Evolutionary conservation across 192 early-diverging fungal species (phyloP).

Genomic region (Paraglomus occultum): DNA sequence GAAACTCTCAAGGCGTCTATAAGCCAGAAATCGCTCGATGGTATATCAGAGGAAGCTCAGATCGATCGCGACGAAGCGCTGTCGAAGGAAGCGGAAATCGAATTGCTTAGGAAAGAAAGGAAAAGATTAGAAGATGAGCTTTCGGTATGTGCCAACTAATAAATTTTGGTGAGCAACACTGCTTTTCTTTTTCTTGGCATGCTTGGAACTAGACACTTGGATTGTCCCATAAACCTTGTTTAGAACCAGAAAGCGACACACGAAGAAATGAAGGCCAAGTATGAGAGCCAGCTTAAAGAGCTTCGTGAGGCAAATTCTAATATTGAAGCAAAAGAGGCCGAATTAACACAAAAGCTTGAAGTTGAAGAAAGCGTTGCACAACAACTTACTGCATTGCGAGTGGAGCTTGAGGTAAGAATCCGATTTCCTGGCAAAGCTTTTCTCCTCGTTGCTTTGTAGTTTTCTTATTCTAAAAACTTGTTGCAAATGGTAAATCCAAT

Average conservation of each 20-base stretch:
- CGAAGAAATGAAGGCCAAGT: background rate
- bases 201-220: background rate
- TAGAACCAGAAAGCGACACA: background rate
- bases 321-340: background rate
- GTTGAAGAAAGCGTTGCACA: slow-evolving; percentile 1
- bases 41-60: background rate
- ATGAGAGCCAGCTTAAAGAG: background rate
- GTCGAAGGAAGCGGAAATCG: slow-evolving; percentile 13
- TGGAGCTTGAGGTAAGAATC: slow-evolving; percentile 10
- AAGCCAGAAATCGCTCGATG: slow-evolving; percentile 19
- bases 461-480: background rate
- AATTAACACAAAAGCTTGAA: slow-evolving; percentile 10
- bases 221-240: background rate
- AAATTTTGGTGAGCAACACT: too few species aligned
- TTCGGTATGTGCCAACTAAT: background rate
- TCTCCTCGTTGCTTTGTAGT: background rate
- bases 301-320: background rate
- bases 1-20: slow-evolving; percentile 2
- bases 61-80: too few species aligned
- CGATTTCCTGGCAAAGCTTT: background rate
- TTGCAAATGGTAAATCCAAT: too few species aligned
- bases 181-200: background rate
- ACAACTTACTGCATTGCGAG: background rate
- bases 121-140: slow-evolving; percentile 3
- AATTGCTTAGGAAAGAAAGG: background rate